These are phyloP conservation scores for Stagonosporopsis chrysanthemi DNA, from an alignment of 2,329 filamentous ascomycete species.

Conservation along the genomic window DNA sequence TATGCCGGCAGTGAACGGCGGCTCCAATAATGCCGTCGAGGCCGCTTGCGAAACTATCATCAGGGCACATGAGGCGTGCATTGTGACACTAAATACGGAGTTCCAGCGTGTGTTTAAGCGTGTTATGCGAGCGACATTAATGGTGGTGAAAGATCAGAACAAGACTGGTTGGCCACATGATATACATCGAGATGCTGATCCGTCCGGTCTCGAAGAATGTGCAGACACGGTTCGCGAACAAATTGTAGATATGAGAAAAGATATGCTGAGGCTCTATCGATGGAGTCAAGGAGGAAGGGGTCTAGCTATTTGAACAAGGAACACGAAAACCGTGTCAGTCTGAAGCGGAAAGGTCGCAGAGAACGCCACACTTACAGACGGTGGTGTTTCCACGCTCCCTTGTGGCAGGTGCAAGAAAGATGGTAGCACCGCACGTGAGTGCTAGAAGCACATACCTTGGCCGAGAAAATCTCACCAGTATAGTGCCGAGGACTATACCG, in stretches of 20 bases:
- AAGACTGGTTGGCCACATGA: slow-evolving; percentile 1
- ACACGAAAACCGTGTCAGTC: not conserved
- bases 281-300: slow-evolving; percentile 4
- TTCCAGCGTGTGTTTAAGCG: slow-evolving; percentile 5
- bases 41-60: slow-evolving; percentile 6
- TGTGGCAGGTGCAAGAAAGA: not conserved
- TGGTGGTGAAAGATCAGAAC: slow-evolving; percentile 6
- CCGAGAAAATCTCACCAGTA: not conserved
- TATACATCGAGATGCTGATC: not conserved
- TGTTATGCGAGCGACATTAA: slow-evolving; percentile 3
- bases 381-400: not conserved
- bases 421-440: not conserved
- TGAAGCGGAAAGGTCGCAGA: not conserved
- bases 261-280: slow-evolving; percentile 4
- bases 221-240: slow-evolving; percentile 1
- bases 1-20: slow-evolving; percentile 7
- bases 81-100: slow-evolving; percentile 4
- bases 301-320: not conserved
- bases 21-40: slow-evolving; percentile 1
- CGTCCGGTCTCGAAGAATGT: not conserved
- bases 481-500: not conserved
- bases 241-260: slow-evolving; percentile 5
- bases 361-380: not conserved
- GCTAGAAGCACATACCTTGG: not conserved
- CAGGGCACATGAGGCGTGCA: slow-evolving; percentile 5